These are phyloP conservation scores for Arabidopsis thaliana DNA, from an alignment of 345 rosid species.

Conservation along the genomic window TAIR10.1 NC_003076.8:24482001-24482500, in stretches of 20 bases:
- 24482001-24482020: conserved; percentile 11
- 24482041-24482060: neutral
- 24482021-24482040: conserved; percentile 3
- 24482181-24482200: conserved; percentile 1
- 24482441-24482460: conserved; percentile 35
- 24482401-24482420: conserved; percentile 22
- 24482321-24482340: conserved; percentile 26
- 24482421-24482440: conserved; percentile 37
- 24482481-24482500: conserved; percentile 16
- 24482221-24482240: neutral
- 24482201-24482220: conserved; percentile 24
- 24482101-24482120: conserved; percentile 14
- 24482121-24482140: neutral
- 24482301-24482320: conserved; percentile 35
- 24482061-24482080: neutral
- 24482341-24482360: conserved; percentile 42
- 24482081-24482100: conserved; percentile 12
- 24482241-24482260: conserved; percentile 12
- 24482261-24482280: conserved; percentile 36
- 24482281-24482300: conserved; percentile 30
- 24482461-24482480: conserved; percentile 45
- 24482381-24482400: conserved; percentile 39
- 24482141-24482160: neutral
- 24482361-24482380: conserved; percentile 50
- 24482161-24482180: neutral